phyloP scores from a whole-genome alignment of 208 protist species.

The Balamuthia mandrillaris region DNA sequence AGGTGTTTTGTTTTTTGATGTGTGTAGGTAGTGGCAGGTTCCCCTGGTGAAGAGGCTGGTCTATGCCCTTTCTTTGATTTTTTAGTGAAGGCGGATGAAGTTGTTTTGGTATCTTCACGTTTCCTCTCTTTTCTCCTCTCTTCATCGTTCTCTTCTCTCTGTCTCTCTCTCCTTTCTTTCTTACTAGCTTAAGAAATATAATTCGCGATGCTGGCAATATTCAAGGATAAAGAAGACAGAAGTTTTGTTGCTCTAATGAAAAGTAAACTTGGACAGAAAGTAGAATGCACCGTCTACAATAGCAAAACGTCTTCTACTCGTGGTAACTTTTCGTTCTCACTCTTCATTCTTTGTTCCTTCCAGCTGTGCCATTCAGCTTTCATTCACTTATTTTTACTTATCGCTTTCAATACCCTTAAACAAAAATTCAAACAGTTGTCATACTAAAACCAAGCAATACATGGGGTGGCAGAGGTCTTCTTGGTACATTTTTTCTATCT shows the following conservation, averaged over 20 bases:
- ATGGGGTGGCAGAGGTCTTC: background rate
- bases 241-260: background rate
- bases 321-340: background rate
- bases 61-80: constrained; percentile 12
- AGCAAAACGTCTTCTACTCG: background rate
- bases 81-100: background rate
- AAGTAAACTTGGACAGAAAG: constrained; percentile 6
- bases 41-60: background rate
- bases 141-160: too few species aligned
- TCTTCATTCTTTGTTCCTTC: background rate
- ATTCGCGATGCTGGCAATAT: background rate
- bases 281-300: background rate
- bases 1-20: too few species aligned
- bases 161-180: background rate
- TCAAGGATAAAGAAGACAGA: background rate
- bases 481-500: background rate
- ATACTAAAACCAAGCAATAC: background rate
- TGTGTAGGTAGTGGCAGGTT: background rate
- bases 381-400: background rate
- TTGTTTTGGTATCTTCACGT: background rate
- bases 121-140: background rate
- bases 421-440: background rate
- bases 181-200: background rate
- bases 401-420: background rate
- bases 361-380: too few species aligned